These are phyloP conservation scores for Pseudopediastrum boryanum DNA, from an alignment of 139 green algal species.

Conservation along the genomic window DNA sequence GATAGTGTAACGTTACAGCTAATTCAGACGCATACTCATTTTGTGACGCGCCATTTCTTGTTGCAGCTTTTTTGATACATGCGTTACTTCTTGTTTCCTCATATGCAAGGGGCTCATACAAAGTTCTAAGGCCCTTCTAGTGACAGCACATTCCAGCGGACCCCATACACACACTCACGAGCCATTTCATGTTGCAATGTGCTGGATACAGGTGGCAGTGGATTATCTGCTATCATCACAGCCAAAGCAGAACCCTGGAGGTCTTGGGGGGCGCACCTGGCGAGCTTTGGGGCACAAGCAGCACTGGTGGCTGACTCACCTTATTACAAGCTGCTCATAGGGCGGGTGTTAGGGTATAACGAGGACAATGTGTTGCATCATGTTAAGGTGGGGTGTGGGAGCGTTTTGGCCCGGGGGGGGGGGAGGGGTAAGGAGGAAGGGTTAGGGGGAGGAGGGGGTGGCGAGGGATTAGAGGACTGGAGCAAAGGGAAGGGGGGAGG, in stretches of 20 bases:
- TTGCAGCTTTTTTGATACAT: too few relatives aligned
- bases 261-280: conserved; percentile 55
- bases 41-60: too few relatives aligned
- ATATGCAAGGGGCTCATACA: too few relatives aligned
- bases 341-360: conserved; percentile 62
- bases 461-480: too few relatives aligned
- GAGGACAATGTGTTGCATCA: conserved; percentile 59
- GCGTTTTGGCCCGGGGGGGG: neutral
- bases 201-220: conserved; percentile 38
- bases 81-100: too few relatives aligned
- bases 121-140: too few relatives aligned
- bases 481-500: too few relatives aligned
- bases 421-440: too few relatives aligned
- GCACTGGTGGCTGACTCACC: conserved; percentile 61
- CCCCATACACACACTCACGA: neutral
- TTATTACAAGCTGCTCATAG: conserved; percentile 71
- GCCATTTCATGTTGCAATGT: too few relatives aligned
- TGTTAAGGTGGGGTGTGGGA: conserved; percentile 44
- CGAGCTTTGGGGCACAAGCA: conserved; percentile 52
- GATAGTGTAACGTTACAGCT: too few relatives aligned
- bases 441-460: neutral
- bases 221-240: conserved; percentile 51
- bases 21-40: too few relatives aligned
- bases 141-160: too few relatives aligned
- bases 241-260: conserved; percentile 60